Evolutionary conservation across 805 yeast species (phyloP), one percentile per base, ranked within the genome.

Genomic region (Saccharomycopsis sp.): DNA sequence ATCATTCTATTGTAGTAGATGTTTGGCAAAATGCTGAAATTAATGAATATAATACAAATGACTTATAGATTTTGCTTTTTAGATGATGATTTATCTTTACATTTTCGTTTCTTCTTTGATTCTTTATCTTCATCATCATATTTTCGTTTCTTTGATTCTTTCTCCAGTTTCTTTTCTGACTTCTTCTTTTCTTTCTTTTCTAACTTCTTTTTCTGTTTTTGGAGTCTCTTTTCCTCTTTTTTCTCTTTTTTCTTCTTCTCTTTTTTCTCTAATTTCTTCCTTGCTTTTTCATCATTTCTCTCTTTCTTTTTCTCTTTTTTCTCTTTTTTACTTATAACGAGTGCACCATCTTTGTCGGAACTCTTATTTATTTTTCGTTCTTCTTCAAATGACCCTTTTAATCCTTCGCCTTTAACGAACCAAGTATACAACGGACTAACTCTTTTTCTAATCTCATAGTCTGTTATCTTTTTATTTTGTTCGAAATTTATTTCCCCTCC

Each of bases 321-420:
- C 29, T 18, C 20, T 27, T 31, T 14, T 31, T 36, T 23, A 6
- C 26, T 10, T 23, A 6, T 23, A 10, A 6, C 26, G 6, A 10
- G 26, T 8, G 26, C 6, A 23, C 26, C 10, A 23, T 23, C 10
- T 8, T 10, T 6, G 26, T 23, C 26, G 26, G 21, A n/a, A n/a
- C n/a, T n/a, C n/a, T n/a, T n/a, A 52, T 29, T 42, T 47, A 12
- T 21, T 19, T 41, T n/a, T 25, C 37, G 29, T 21, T 20, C 29
- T 29, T 36, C 21, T 32, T 38, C 21, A 34, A 74, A 72, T 0
- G 95, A 82, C 1, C 96, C 97, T 31, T 72, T 69, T 42, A 89
- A 60, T 1, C 92, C 81, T 49, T 82, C 89, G 0, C 97, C 98
- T 49, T 73, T 70, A 1, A 87, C 94, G 64, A 89, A 89, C 84